These are phyloP conservation scores for Sclerotinia trifoliorum DNA, from an alignment of 2,329 filamentous ascomycete species.

Conservation along the genomic window DNA sequence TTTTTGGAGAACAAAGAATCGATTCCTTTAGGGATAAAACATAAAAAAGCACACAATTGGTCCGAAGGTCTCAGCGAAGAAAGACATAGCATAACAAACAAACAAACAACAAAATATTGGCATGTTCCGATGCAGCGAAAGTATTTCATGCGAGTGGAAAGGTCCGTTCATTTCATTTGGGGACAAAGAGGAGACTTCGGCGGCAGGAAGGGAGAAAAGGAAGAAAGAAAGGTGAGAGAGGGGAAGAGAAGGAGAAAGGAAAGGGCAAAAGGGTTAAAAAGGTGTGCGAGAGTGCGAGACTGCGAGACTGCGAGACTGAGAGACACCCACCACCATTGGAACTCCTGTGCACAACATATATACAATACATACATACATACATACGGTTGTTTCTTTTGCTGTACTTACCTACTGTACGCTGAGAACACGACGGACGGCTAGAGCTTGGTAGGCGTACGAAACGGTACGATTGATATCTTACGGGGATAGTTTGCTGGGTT, in stretches of 20 bases:
- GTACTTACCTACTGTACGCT: not conserved
- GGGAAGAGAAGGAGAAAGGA: not conserved
- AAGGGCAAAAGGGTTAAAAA: not conserved
- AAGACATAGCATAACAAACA: not conserved
- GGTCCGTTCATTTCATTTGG: not conserved
- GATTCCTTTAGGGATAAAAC: no score
- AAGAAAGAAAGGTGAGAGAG: not conserved
- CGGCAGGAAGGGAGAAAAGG: not conserved
- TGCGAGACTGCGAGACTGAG: no score
- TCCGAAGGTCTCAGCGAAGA: no score
- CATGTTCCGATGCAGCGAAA: not conserved
- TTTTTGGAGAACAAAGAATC: conserved; percentile 1
- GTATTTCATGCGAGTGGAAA: not conserved
- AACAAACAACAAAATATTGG: not conserved
- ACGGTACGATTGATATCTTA: not conserved
- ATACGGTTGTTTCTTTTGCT: not conserved
- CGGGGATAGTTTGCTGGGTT: not conserved
- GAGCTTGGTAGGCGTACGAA: not conserved
- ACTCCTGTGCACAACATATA: not conserved
- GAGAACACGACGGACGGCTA: not conserved
- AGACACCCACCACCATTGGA: no score
- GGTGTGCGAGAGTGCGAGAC: not conserved
- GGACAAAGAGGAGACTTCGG: conserved; percentile 6
- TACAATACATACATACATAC: no score
- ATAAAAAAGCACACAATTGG: not conserved